phyloP scores from a whole-genome alignment of 2,329 filamentous ascomycete species.

The Coleophoma crateriformis region DNA sequence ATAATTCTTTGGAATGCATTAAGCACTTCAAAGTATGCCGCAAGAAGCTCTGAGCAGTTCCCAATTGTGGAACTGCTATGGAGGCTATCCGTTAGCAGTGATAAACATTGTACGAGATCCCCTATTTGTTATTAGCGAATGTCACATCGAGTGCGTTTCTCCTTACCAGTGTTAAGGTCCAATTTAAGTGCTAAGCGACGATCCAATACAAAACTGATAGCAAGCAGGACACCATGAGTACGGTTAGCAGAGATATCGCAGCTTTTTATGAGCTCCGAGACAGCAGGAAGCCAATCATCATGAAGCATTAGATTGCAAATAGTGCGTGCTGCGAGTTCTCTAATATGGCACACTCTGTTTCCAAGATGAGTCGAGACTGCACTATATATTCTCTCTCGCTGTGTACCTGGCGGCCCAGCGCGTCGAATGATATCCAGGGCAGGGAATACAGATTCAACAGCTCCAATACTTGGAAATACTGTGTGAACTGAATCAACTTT shows the following conservation, averaged over 20 bases:
- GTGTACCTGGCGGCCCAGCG: conserved; percentile 56
- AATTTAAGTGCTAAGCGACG: conserved; percentile 38
- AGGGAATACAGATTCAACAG: conserved; percentile 72
- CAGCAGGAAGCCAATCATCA: conserved; percentile 40
- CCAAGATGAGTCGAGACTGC: conserved; percentile 58
- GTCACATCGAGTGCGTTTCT: neutral
- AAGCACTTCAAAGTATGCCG: conserved; percentile 28
- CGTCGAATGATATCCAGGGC: conserved; percentile 76
- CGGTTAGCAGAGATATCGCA: conserved; percentile 39
- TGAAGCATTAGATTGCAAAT: conserved; percentile 57
- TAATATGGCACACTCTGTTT: conserved; percentile 72
- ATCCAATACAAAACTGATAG: conserved; percentile 50
- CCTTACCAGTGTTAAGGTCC: conserved; percentile 37
- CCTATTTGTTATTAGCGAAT: conserved; percentile 20
- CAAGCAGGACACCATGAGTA: conserved; percentile 53
- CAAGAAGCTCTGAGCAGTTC: conserved; percentile 12
- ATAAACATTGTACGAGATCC: conserved; percentile 8
- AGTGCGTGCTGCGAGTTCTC: conserved; percentile 74
- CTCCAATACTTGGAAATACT: conserved; percentile 27
- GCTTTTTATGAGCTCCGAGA: conserved; percentile 22
- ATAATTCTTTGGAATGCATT: conserved; percentile 16
- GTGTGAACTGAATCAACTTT: conserved; percentile 6
- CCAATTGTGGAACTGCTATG: neutral
- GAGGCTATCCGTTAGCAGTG: neutral
- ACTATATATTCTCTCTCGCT: conserved; percentile 47